Base-by-base conservation (phyloP, 768 basidiomycete genomes). In the Nidularia sp. region DNA sequence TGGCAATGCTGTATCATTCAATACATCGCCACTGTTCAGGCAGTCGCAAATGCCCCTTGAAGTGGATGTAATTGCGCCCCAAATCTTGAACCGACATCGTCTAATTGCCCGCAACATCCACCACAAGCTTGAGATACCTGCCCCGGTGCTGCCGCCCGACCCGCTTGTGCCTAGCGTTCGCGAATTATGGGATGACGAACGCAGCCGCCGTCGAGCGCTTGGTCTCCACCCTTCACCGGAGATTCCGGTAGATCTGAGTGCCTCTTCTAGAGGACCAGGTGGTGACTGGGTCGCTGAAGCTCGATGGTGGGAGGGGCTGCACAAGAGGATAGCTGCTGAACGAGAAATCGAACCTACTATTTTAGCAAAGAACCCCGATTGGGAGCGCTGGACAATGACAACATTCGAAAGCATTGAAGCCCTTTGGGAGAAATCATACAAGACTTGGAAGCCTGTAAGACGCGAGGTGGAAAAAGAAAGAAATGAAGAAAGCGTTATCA, bases 181-280 rank as follows among this genome's bases (percentile, higher is more conserved):
- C 55, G 96, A 98, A 68, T 75, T 98, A 2, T 99, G 96, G 96
- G 91, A 95, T 48, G 94, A 98, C 60, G 96, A 99, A 69, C 82
- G 89, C n/a, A 75, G 76, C 8, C 81, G 93, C 6, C 78, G 95
- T 15, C 65, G 68, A 25, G 75, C 74, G 3, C 79, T 77, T 34
- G 93, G 93, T 1, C 74, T 94, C 34, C 62, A 80, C 53, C 84
- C 93, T 4, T 81, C 88, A 13, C 88, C 89, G 9, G 80, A 80
- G 42, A 73, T 93, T 51, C 90, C 92, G 10, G 67, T 81, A 34
- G 86, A 88, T 63, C 78, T 77, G 48, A 88, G 83, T 60, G 86
- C 81, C 54, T 76, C 79, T 5, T 80, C 78, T 5, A 75, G 89
- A 65, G 78, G 69, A 22, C 57, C 65, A 32, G 83, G 82, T 1